phyloP scores from a whole-genome alignment of 208 protist genomes.

The Angomonas deanei region DNA sequence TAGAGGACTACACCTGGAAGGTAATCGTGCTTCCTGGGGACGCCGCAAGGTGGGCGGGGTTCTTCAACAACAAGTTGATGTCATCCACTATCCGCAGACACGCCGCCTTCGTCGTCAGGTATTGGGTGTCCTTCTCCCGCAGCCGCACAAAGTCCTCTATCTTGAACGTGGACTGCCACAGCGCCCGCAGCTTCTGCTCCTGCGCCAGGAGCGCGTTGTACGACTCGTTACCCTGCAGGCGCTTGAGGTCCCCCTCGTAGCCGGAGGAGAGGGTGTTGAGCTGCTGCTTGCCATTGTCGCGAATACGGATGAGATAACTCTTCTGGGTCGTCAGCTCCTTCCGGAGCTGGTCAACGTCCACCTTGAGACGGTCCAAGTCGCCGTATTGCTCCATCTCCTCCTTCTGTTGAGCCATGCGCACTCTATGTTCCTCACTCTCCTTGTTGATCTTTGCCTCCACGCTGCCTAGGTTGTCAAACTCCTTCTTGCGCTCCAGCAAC shows the following conservation, averaged over 20 bases:
- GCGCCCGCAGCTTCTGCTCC: slow-evolving; percentile 79
- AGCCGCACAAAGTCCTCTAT: slow-evolving; percentile 87
- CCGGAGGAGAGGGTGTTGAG: slow-evolving; percentile 50
- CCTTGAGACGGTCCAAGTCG: slow-evolving; percentile 66
- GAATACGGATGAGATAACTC: slow-evolving; percentile 47
- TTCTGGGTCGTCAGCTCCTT: slow-evolving; percentile 43
- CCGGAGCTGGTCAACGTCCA: slow-evolving; percentile 57
- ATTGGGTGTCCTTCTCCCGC: slow-evolving; percentile 87
- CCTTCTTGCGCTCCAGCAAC: slow-evolving; percentile 78
- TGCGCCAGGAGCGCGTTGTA: slow-evolving; percentile 54
- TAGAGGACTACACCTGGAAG: slow-evolving; percentile 16
- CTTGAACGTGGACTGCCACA: slow-evolving; percentile 83
- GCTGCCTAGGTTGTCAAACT: slow-evolving; percentile 85
- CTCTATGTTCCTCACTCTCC: slow-evolving; percentile 71
- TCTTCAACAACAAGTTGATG: slow-evolving; percentile 73
- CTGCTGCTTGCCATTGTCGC: slow-evolving; percentile 68
- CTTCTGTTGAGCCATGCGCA: slow-evolving; percentile 75
- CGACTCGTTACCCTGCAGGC: slow-evolving; percentile 46
- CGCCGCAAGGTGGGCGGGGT: slow-evolving; percentile 31
- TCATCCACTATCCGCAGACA: slow-evolving; percentile 83
- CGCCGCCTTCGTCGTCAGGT: slow-evolving; percentile 71
- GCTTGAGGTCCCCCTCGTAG: slow-evolving; percentile 47
- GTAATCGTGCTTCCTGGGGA: slow-evolving; percentile 8
- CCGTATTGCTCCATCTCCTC: slow-evolving; percentile 72
- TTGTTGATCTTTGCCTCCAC: slow-evolving; percentile 87